Percentiles rank a stretch among this genome's conserved stretches.
Conservation (phyloP, 768 basidiomycete species). For the Multifurca ochricompacta region DNA sequence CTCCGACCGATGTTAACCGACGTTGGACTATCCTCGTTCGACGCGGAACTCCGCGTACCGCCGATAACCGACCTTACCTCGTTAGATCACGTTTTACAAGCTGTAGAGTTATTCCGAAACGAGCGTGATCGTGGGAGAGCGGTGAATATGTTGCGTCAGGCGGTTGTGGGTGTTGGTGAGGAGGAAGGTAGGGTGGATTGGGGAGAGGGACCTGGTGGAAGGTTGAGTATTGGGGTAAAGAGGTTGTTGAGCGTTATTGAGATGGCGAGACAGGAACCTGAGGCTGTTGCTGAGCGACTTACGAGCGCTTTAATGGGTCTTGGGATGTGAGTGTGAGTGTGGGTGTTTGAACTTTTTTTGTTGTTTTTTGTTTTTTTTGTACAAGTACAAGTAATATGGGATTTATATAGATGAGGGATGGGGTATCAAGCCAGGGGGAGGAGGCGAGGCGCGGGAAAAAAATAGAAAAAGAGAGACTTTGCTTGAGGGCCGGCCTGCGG, state of each 20-base stretch:
- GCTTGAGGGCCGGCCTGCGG: slow-evolving; percentile 6
- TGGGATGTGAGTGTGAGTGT: slow-evolving; percentile 25
- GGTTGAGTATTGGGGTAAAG: slow-evolving; percentile 84
- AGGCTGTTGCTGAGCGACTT: slow-evolving; percentile 67
- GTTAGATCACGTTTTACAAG: slow-evolving; percentile 70
- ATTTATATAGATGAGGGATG: background rate
- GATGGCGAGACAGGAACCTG: slow-evolving; percentile 95
- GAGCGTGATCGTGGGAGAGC: slow-evolving; percentile 48
- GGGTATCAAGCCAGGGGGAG: no score
- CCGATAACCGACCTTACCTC: slow-evolving; percentile 65
- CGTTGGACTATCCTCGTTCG: slow-evolving; percentile 82
- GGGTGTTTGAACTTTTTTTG: background rate
- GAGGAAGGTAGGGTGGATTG: no score
- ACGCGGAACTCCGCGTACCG: slow-evolving; percentile 77
- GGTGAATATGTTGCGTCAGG: slow-evolving; percentile 59
- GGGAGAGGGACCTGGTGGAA: no score
- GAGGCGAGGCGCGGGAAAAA: slow-evolving; percentile 4
- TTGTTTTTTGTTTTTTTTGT: background rate
- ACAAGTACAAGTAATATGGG: background rate
- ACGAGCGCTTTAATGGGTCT: slow-evolving; percentile 55
- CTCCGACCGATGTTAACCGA: slow-evolving; percentile 79
- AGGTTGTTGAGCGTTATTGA: slow-evolving; percentile 85
- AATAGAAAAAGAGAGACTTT: no score
- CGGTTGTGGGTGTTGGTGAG: slow-evolving; percentile 68
- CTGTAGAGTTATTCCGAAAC: slow-evolving; percentile 67